Evolutionary conservation across 345 rosid species (phyloP), one percentile per base, ranked within the genome.

Genomic region (Eucalyptus cloeziana): DNA sequence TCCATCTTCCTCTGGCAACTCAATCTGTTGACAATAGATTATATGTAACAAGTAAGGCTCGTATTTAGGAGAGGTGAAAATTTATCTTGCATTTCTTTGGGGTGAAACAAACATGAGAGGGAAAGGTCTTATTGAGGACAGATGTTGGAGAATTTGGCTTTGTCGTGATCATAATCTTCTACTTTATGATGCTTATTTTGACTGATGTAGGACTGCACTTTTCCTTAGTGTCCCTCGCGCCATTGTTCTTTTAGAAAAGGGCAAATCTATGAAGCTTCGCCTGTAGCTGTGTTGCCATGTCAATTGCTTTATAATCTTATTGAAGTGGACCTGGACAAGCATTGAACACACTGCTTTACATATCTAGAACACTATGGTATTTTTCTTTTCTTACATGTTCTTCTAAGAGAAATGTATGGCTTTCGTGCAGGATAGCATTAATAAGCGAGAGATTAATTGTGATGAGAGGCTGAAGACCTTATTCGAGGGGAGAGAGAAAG

Each of bases 391-490:
- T 76, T 5, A 37, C 47, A 76, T 76, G 30, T 76, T 76, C 27
- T 71, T 71, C 85, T 76, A 76, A 76, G 47, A 40, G 85, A 40
- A 24, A 76, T 76, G 30, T 21, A 45, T 83, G 80, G n/a, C 27
- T 92, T 88, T 90, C 15, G 30, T 91, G 94, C 96, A 97, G 99
- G 94, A 97, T 90, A 96, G 97, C 44, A 50, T 89, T 13, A 90
- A 97, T 88, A 96, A 91, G 92, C 94, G 60, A 93, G 96, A 97
- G 94, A 96, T 97, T 85, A 17, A 92, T 11, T 97, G 98, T 89
- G 98, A 97, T 87, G 96, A 89, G 45, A 96, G 96, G 94, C 90
- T 97, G 81, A 96, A 97, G 97, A 87, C 92, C 49, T 90, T 97
- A 67, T 96, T 96, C 17, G 90, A 92, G 49, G 98, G 97, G 56